These are phyloP conservation scores for Aspergillus ostianus DNA, from an alignment of 495 filamentous ascomycete species.

Conservation along the genomic window DNA sequence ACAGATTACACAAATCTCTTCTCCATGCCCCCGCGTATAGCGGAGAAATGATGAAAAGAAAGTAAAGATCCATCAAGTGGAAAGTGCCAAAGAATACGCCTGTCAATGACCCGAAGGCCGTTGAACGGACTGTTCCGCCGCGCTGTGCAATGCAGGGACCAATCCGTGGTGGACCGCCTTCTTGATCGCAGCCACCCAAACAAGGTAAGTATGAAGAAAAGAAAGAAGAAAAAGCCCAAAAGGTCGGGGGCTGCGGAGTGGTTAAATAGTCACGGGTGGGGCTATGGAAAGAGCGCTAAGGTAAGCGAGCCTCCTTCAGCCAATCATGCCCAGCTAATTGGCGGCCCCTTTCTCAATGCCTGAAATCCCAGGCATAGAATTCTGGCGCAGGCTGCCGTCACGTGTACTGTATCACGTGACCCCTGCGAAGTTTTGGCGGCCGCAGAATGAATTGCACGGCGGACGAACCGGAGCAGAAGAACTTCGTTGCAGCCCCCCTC, in stretches of 20 bases:
- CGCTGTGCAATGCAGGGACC: constrained; percentile 78
- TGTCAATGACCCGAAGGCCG: constrained; percentile 68
- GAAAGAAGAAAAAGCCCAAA: constrained; percentile 41
- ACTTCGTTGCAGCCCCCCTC: constrained; percentile 1
- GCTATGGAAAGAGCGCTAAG: constrained; percentile 20
- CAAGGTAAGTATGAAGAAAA: constrained; percentile 76
- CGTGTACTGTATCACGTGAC: constrained; percentile 30
- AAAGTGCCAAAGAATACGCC: constrained; percentile 72
- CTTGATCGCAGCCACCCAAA: constrained; percentile 61
- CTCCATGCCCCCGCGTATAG: constrained; percentile 51
- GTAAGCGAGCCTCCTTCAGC: constrained; percentile 30
- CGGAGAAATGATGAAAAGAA: constrained; percentile 57
- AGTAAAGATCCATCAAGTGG: constrained; percentile 30
- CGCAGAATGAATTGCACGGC: constrained; percentile 11
- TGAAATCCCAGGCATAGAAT: constrained; percentile 10
- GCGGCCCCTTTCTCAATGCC: background rate
- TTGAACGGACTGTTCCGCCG: constrained; percentile 64
- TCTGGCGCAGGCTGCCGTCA: background rate
- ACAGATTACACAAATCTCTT: constrained; percentile 32
- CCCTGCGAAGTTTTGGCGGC: constrained; percentile 36
- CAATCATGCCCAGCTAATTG: constrained; percentile 9
- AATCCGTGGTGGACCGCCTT: constrained; percentile 57
- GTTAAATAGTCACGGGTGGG: constrained; percentile 27
- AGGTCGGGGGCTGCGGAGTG: constrained; percentile 11
- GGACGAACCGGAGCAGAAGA: constrained; percentile 10